A percentile compares a stretch with the other conserved stretches of the same genome.
phyloP scores from a whole-genome alignment of 2,329 filamentous ascomycete species.

The Pyricularia sp. region DNA sequence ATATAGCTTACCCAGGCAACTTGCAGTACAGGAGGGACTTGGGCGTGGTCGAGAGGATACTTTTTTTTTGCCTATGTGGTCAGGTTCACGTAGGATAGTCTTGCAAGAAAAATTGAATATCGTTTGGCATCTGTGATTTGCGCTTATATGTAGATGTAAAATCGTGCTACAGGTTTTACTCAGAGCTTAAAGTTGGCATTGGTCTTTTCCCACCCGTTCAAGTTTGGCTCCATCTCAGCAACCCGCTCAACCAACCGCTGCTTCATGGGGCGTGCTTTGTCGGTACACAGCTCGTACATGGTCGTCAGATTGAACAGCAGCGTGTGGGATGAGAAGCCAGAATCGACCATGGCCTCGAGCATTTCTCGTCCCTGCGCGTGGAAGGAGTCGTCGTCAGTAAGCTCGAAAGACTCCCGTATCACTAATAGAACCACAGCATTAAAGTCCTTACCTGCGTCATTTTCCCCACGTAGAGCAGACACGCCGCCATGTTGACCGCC shows the following conservation, averaged over 20 bases:
- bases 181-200: constrained; percentile 71
- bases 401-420: neutral
- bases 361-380: constrained; percentile 49
- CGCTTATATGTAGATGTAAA: neutral
- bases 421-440: neutral
- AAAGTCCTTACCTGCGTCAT: constrained; percentile 52
- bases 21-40: no score
- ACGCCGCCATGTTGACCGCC: constrained; percentile 75
- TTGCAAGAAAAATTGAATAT: no score
- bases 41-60: no score
- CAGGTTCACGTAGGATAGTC: no score
- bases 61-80: no score
- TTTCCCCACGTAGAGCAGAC: constrained; percentile 69
- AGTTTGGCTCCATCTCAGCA: constrained; percentile 45
- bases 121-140: no score
- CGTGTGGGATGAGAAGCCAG: constrained; percentile 61
- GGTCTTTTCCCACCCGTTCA: constrained; percentile 59
- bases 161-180: neutral
- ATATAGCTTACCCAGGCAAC: no score
- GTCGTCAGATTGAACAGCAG: constrained; percentile 85
- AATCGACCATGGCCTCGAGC: constrained; percentile 56
- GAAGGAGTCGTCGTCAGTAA: constrained; percentile 13
- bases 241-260: constrained; percentile 59
- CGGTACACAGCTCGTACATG: constrained; percentile 84
- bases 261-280: constrained; percentile 64